Evolutionary conservation across 2,329 filamentous ascomycete genomes (phyloP).

Genomic region (Cordyceps cicadae): DNA sequence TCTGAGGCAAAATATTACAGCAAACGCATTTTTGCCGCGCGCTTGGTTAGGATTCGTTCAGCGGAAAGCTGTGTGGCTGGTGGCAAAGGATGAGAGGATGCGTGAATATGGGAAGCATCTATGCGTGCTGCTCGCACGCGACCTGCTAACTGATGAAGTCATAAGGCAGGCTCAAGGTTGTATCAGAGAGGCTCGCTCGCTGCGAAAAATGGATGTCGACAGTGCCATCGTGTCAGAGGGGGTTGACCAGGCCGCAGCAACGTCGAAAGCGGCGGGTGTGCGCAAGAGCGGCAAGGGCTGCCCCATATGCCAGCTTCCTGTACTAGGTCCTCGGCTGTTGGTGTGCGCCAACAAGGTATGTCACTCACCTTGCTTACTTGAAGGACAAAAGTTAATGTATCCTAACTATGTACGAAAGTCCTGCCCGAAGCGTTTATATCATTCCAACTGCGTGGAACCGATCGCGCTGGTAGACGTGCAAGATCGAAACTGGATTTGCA

Average conservation of each 20-base stretch:
- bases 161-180: conserved; percentile 34
- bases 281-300: conserved; percentile 39
- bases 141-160: conserved; percentile 36
- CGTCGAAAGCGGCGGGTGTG: conserved; percentile 27
- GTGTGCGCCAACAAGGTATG: conserved; percentile 44
- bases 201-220: conserved; percentile 17
- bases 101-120: conserved; percentile 49
- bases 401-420: conserved; percentile 24
- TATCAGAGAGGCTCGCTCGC: conserved; percentile 31
- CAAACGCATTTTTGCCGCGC: conserved; percentile 42
- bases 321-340: conserved; percentile 38
- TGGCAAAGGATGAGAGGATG: conserved; percentile 37
- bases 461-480: conserved; percentile 28
- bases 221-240: neutral
- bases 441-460: conserved; percentile 36
- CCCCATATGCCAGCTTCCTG: conserved; percentile 38
- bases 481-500: conserved; percentile 35
- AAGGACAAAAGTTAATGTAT: conserved; percentile 5
- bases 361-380: neutral
- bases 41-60: conserved; percentile 45
- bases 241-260: conserved; percentile 6
- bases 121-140: conserved; percentile 40
- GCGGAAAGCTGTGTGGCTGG: conserved; percentile 45
- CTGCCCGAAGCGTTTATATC: conserved; percentile 39
- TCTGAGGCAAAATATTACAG: conserved; percentile 41